These are phyloP conservation scores for Cynanchum wilfordii DNA, from an alignment of 257 asterid species.

Conservation along the genomic window DNA sequence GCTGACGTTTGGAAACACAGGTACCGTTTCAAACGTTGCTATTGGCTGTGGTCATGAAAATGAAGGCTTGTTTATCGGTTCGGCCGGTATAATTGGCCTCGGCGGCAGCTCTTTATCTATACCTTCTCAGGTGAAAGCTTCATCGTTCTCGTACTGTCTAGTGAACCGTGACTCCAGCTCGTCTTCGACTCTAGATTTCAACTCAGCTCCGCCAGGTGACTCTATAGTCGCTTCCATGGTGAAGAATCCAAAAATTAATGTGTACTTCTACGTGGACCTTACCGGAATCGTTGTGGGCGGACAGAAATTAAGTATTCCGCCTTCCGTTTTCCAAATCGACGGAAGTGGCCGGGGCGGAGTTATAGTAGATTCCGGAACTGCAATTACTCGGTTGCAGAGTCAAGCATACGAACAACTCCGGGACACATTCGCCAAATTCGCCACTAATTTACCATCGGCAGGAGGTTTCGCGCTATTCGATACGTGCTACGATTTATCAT, in stretches of 20 bases:
- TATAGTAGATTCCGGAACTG: conserved; percentile 87
- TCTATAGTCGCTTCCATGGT: conserved; percentile 53
- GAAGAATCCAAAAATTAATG: conserved; percentile 25
- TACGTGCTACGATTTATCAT: conserved; percentile 64
- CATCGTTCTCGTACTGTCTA: conserved; percentile 71
- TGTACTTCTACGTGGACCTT: conserved; percentile 55
- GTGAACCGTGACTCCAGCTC: conserved; percentile 67
- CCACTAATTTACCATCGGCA: conserved; percentile 24
- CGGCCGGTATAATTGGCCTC: conserved; percentile 66
- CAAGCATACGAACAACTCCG: conserved; percentile 48
- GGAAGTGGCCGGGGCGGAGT: conserved; percentile 64
- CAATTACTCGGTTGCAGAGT: conserved; percentile 60
- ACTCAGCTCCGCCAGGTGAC: conserved; percentile 52
- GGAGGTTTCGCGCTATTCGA: conserved; percentile 50
- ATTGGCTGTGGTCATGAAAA: conserved; percentile 80
- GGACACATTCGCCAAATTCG: conserved; percentile 35
- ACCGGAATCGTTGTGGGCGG: conserved; percentile 70
- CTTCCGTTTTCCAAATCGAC: conserved; percentile 32
- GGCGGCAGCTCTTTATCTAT: conserved; percentile 65
- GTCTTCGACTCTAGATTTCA: conserved; percentile 65
- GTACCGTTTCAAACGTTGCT: conserved; percentile 38
- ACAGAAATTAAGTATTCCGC: conserved; percentile 24
- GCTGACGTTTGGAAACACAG: conserved; percentile 51
- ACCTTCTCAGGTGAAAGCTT: conserved; percentile 58
- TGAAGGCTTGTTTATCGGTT: conserved; percentile 53